Conservation (phyloP, 306 rosid species). For the Vachellia pachyceras region DNA sequence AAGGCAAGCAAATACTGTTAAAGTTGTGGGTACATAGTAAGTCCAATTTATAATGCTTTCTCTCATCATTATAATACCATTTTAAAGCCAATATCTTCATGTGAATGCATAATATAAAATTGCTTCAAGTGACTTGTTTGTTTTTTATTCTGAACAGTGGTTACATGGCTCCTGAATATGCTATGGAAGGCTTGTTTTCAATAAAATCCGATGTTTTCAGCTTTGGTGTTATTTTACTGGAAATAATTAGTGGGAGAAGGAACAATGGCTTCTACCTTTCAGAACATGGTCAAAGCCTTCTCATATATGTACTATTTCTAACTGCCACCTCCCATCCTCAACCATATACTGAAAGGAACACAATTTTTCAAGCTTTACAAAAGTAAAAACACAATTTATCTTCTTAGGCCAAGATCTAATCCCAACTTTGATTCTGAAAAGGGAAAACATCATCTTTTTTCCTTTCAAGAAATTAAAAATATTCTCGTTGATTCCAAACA, state of each 20-base stretch:
- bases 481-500: not conserved
- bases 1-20: constrained; percentile 48
- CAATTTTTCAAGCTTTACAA: not conserved
- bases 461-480: not conserved
- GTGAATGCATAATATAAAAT: not conserved
- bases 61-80: not conserved
- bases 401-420: not conserved
- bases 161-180: constrained; percentile 70
- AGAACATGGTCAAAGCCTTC: constrained; percentile 44
- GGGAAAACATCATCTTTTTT: not conserved
- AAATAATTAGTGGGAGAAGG: constrained; percentile 52
- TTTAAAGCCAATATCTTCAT: not conserved
- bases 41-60: constrained; percentile 28
- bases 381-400: not conserved
- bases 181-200: constrained; percentile 56
- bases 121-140: not conserved
- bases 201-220: constrained; percentile 55
- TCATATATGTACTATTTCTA: constrained; percentile 45
- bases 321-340: not conserved
- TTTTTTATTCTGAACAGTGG: constrained; percentile 45
- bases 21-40: constrained; percentile 68
- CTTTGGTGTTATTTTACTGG: constrained; percentile 55
- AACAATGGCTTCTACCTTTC: constrained; percentile 44
- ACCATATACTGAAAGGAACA: not conserved
- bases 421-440: not conserved